phyloP scores from a whole-genome alignment of 1,139 yeast genomes.

The Meyerozyma carpophila region DNA sequence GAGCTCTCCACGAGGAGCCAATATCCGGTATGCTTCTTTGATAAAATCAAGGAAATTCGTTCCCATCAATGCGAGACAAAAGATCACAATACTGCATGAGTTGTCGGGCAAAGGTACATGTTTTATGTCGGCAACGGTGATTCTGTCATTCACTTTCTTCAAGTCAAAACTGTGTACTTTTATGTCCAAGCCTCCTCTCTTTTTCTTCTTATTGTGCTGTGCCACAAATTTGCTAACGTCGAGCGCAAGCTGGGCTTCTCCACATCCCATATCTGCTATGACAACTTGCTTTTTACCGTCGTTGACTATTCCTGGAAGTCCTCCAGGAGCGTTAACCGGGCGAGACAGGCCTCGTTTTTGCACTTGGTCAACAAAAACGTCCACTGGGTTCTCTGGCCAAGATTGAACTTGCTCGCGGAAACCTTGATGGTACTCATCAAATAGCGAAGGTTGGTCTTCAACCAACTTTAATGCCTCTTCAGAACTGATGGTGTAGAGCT shows the following conservation, averaged over 20 bases:
- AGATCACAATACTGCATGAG: conserved; percentile 79
- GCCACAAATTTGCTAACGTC: conserved; percentile 52
- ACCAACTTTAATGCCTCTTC: conserved; percentile 71
- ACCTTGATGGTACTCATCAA: conserved; percentile 93
- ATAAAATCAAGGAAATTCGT: conserved; percentile 91
- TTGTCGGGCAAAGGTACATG: conserved; percentile 79
- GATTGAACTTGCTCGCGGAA: conserved; percentile 90
- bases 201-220: conserved; percentile 28
- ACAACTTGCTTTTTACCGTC: conserved; percentile 43
- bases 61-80: conserved; percentile 95
- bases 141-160: conserved; percentile 77
- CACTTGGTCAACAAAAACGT: conserved; percentile 74
- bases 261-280: conserved; percentile 98
- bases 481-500: conserved; percentile 79
- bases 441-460: conserved; percentile 76
- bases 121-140: conserved; percentile 92
- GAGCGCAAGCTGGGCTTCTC: conserved; percentile 83
- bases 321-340: conserved; percentile 91
- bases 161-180: conserved; percentile 86
- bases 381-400: conserved; percentile 98
- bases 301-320: conserved; percentile 63
- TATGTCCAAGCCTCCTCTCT: conserved; percentile 38
- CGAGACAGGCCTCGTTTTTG: conserved; percentile 51
- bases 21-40: conserved; percentile 79
- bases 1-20: conserved; percentile 86